Percentiles rank a stretch among this genome's conserved stretches.
phyloP scores from a whole-genome alignment of 1,139 yeast species.

The Geotrichum australiense region DNA sequence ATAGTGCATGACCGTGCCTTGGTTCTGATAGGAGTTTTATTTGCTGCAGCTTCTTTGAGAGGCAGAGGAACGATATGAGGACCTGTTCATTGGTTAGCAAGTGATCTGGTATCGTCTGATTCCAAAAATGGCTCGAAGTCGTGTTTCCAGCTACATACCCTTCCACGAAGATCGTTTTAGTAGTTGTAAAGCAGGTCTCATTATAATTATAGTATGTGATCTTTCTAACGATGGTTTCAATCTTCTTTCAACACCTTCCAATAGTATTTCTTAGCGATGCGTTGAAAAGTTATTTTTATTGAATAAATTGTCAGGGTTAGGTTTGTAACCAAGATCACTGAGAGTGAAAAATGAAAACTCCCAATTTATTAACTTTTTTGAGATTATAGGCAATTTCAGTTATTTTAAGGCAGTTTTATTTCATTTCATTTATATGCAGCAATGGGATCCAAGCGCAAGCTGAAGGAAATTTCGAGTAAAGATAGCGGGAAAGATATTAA shows the following conservation, averaged over 20 bases:
- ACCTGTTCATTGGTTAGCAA: constrained; percentile 38
- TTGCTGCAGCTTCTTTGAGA: constrained; percentile 71
- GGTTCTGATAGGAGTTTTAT: constrained; percentile 83
- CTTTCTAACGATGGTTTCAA: too few species aligned
- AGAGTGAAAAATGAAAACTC: too few species aligned
- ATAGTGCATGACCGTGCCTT: constrained; percentile 93
- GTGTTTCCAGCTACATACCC: constrained; percentile 30
- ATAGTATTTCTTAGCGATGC: too few species aligned
- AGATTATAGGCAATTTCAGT: too few species aligned
- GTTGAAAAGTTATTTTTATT: too few species aligned
- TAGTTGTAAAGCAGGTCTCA: constrained; percentile 53
- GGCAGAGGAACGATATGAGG: constrained; percentile 94
- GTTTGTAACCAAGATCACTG: too few species aligned
- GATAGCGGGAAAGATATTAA: constrained; percentile 20
- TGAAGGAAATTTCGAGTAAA: constrained; percentile 15
- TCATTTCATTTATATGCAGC: background rate
- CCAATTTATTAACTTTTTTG: too few species aligned
- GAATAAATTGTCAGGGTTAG: too few species aligned
- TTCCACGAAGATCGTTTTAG: constrained; percentile 79
- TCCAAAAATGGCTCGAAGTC: background rate
- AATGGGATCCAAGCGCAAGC: constrained; percentile 10
- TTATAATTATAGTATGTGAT: constrained; percentile 25
- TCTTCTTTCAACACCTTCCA: too few species aligned
- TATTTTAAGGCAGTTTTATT: too few species aligned
- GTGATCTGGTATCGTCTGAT: background rate